Base-by-base conservation (phyloP, 163 green algal species). In the Scenedesmus sp. region DNA sequence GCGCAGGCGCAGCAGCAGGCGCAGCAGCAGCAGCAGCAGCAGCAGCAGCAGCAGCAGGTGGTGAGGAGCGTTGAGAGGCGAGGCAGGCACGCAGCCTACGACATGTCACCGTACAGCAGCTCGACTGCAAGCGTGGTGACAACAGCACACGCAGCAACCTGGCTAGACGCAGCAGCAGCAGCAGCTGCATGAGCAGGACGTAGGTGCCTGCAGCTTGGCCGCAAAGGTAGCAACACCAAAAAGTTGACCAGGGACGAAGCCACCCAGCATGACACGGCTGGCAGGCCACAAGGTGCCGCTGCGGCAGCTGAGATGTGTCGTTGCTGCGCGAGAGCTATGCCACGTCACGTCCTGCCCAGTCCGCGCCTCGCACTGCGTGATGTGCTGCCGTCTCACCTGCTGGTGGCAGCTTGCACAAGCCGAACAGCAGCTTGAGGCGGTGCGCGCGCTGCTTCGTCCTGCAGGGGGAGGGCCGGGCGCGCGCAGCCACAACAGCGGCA, bases 371-470 rank as follows among this genome's bases (percentile, higher is more conserved):
- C 24, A 7, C 24, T 37, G 61, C 61, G 35, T 13, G 40, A 15
- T 76, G 26, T 76, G 6, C 56, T 70, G 56, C 20, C 12, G 5
- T 37, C 46, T 72, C 42, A 96, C 94, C 93, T 56, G 97, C 96
- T 0, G 94, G 86, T 24, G 96, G 96, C 82, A 99, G 93, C 6
- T 95, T 94, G 5, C 92, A 93, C 35, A 99, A 94, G 6, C 97
- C 98, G 93, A 99, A 99, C 59, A 99, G 89, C 70, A 99, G 97
- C 94, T 99, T 99, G 49, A 97, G 89, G n/a, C 97, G 85, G 93
- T 99, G 97, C 35, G 96, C 97, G 12, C 94, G 90, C 86, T 98
- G 93, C 95, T 99, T 99, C 42, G 98, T 99, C 70, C 92, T 90
- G 85, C 40, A 87, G 20, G 33, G 0, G 35, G 56, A 59, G n/a